Evolutionary conservation across 208 protist genomes (phyloP).

Genomic region (Acanthamoeba rhysodes): DNA sequence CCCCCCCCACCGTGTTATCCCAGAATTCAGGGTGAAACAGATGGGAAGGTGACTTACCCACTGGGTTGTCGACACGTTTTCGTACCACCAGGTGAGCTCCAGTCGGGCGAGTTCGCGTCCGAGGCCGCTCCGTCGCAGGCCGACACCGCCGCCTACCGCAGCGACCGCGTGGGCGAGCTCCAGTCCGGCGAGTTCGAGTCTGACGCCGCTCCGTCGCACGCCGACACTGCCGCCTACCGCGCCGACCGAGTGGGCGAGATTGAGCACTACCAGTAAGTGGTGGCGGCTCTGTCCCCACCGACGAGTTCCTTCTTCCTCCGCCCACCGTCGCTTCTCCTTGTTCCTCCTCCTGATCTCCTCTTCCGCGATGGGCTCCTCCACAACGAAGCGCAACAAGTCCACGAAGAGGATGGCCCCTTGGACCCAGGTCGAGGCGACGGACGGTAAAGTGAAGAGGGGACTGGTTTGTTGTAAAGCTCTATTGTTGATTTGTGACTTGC

Average conservation of each 20-base stretch:
- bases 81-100: constrained; percentile 1
- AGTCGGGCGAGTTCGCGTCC: constrained; percentile 56
- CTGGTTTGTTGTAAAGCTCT: no score
- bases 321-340: not conserved
- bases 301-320: no score
- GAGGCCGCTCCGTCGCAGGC: constrained; percentile 16
- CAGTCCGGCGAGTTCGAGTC: constrained; percentile 73
- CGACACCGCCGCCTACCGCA: constrained; percentile 46
- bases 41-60: not conserved
- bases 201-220: constrained; percentile 9
- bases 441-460: no score
- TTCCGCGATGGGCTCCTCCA: no score
- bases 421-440: no score
- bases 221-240: constrained; percentile 43
- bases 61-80: not conserved
- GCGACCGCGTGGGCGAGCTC: constrained; percentile 38
- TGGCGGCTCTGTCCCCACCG: no score
- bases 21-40: no score
- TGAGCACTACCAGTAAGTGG: constrained; percentile 55
- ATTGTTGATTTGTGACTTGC: no score
- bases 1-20: no score
- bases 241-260: constrained; percentile 29
- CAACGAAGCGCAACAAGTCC: no score
- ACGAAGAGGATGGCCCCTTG: no score
- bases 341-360: not conserved